phyloP scores from a whole-genome alignment of 345 rosid species.

The Moringa oleifera region DNA sequence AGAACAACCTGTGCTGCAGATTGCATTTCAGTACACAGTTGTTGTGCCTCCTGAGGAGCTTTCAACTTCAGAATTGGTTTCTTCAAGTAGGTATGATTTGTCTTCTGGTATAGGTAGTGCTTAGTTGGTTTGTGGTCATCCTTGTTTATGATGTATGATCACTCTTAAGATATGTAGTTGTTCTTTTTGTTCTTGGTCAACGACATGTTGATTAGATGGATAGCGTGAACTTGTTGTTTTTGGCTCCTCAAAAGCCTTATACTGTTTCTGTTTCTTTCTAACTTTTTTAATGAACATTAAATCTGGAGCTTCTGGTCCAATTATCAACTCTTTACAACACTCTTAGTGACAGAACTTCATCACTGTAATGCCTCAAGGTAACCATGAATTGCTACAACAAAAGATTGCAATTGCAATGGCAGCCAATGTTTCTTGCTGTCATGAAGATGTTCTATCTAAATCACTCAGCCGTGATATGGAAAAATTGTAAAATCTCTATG shows the following conservation, averaged over 20 bases:
- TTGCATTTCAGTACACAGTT: conserved; percentile 91
- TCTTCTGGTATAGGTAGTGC: conserved; percentile 7
- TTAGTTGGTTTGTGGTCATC: not conserved
- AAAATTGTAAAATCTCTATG: no score
- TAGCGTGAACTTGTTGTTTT: not conserved
- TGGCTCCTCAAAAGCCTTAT: not conserved
- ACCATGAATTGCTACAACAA: not conserved
- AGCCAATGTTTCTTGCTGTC: not conserved
- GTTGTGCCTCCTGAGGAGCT: conserved; percentile 80
- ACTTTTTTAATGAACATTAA: no score
- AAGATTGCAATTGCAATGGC: not conserved
- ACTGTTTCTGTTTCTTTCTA: not conserved
- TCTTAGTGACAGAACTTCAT: no score
- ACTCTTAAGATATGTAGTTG: not conserved
- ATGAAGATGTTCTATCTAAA: conserved; percentile 3
- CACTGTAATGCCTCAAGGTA: no score
- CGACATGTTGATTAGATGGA: not conserved
- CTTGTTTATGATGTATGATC: not conserved
- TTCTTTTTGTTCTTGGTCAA: not conserved
- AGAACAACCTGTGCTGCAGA: conserved; percentile 87
- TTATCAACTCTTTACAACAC: not conserved
- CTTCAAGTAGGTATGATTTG: conserved; percentile 62
- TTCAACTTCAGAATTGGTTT: conserved; percentile 40
- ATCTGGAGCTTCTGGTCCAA: not conserved
- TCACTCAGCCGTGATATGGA: not conserved